phyloP scores from a whole-genome alignment of 2,329 filamentous ascomycete genomes.

The Amylocarpus encephaloides region DNA sequence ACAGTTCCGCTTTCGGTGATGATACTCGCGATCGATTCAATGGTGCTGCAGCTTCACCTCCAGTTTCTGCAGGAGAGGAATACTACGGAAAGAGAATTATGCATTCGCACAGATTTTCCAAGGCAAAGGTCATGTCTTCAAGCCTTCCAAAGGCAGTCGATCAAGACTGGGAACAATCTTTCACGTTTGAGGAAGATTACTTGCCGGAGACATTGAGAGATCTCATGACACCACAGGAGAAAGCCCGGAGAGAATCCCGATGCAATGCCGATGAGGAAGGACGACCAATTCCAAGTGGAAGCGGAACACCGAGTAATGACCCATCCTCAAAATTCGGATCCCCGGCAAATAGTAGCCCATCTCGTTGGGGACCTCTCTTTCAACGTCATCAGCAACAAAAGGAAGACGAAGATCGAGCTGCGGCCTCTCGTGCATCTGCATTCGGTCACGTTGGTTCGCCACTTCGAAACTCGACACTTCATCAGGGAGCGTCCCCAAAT shows the following conservation, averaged over 20 bases:
- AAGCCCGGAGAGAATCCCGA: conserved; percentile 57
- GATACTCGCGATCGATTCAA: conserved; percentile 59
- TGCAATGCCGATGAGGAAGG: conserved; percentile 45
- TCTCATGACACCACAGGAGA: conserved; percentile 60
- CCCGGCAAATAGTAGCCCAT: conserved; percentile 51
- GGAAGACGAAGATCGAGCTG: conserved; percentile 43
- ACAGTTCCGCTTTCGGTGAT: conserved; percentile 60
- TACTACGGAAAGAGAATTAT: conserved; percentile 66
- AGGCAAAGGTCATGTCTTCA: conserved; percentile 64
- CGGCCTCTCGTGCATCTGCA: conserved; percentile 40
- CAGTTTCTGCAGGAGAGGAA: conserved; percentile 41
- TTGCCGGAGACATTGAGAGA: conserved; percentile 67
- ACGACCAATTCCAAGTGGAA: conserved; percentile 36
- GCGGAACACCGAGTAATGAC: conserved; percentile 38
- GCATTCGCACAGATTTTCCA: conserved; percentile 60
- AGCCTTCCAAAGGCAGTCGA: conserved; percentile 57
- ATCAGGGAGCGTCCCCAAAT: conserved; percentile 41
- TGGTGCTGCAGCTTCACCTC: conserved; percentile 38
- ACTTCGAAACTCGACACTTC: conserved; percentile 56
- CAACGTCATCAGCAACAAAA: conserved; percentile 48
- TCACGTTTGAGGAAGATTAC: conserved; percentile 84
- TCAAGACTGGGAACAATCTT: conserved; percentile 59
- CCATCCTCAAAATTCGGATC: conserved; percentile 53
- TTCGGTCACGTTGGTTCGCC: conserved; percentile 63
- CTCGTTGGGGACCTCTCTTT: conserved; percentile 55